A percentile compares a stretch with the other conserved stretches of the same genome.
These are phyloP conservation scores for Blastobotrys proliferans DNA, from an alignment of 1,139 yeast species.

Conservation along the genomic window DNA sequence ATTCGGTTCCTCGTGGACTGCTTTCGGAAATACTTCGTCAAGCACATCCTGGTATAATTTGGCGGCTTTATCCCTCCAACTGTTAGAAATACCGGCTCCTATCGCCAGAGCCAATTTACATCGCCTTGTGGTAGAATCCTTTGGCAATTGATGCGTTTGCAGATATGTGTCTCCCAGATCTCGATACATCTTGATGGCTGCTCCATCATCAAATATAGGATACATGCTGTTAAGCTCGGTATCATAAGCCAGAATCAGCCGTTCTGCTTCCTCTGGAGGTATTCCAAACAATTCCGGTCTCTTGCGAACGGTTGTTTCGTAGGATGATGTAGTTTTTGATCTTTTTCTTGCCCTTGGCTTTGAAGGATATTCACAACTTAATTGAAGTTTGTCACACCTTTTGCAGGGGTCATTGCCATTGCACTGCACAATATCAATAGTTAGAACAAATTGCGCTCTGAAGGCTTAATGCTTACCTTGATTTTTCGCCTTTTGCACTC, in stretches of 20 bases:
- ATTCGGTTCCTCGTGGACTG: constrained; percentile 20
- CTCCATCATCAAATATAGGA: constrained; percentile 26
- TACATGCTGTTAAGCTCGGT: constrained; percentile 27
- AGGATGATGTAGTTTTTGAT: constrained; percentile 1
- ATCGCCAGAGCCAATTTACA: constrained; percentile 20
- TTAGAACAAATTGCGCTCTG: background rate
- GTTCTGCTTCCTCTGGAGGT: constrained; percentile 18
- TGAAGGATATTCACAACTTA: constrained; percentile 19
- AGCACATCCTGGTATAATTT: constrained; percentile 21
- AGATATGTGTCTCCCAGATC: constrained; percentile 10
- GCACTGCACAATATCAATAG: constrained; percentile 13
- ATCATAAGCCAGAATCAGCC: constrained; percentile 23
- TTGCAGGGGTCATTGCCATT: constrained; percentile 19
- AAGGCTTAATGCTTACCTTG: constrained; percentile 13
- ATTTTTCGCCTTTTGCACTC: constrained; percentile 24
- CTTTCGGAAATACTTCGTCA: constrained; percentile 14
- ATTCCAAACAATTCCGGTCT: constrained; percentile 16
- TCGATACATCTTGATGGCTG: constrained; percentile 20
- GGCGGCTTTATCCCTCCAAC: constrained; percentile 17
- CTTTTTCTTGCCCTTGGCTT: constrained; percentile 7
- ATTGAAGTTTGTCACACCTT: constrained; percentile 16
- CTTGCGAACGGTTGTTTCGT: constrained; percentile 1
- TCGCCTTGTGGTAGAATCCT: background rate
- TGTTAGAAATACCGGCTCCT: constrained; percentile 22
- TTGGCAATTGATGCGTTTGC: background rate